phyloP scores from a whole-genome alignment of 208 protist species.

The Trypanosoma lewisi region DNA sequence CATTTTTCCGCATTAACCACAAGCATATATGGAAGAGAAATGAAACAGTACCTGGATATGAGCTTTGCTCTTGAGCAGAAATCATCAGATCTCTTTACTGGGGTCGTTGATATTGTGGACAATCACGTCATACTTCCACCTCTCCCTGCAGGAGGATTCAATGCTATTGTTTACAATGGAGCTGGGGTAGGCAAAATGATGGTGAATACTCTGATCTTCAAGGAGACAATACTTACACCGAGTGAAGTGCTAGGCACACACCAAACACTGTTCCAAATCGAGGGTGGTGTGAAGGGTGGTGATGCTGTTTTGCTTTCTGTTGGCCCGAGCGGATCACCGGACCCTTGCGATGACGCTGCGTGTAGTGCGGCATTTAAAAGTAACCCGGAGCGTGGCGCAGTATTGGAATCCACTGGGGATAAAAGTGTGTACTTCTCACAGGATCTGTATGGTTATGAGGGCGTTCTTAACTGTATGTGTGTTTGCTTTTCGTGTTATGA shows the following conservation, averaged over 20 bases:
- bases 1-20: neutral
- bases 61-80: neutral
- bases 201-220: neutral
- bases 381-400: neutral
- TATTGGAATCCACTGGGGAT: neutral
- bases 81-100: neutral
- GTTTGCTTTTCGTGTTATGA: constrained; percentile 16
- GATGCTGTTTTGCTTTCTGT: constrained; percentile 9
- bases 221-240: constrained; percentile 1
- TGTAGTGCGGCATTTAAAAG: neutral
- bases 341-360: neutral
- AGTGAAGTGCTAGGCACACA: constrained; percentile 4
- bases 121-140: neutral
- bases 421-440: neutral
- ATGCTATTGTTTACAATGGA: neutral
- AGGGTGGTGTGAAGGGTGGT: neutral
- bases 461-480: constrained; percentile 7
- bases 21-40: neutral
- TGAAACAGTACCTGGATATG: constrained; percentile 2
- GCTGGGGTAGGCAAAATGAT: neutral
- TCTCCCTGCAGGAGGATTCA: constrained; percentile 1
- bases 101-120: neutral
- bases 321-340: neutral
- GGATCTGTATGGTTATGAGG: constrained; percentile 1
- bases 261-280: constrained; percentile 5